These are phyloP conservation scores for Albugo laibachii DNA, from an alignment of 352 stramenopile species.

Conservation along the genomic window DNA sequence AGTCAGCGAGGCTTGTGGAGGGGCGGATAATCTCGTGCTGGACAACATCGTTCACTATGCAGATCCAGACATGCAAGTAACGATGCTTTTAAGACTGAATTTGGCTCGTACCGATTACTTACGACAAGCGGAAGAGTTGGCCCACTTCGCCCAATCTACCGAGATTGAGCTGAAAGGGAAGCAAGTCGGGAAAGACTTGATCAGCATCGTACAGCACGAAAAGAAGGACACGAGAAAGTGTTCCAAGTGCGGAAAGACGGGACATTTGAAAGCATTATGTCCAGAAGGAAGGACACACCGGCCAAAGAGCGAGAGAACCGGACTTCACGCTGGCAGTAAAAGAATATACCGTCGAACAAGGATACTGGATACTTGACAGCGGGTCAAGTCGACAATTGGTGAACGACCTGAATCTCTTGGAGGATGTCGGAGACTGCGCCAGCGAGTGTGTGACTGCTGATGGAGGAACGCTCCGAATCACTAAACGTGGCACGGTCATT, in stretches of 20 bases:
- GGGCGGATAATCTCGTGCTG: too few species aligned
- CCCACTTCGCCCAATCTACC: not conserved
- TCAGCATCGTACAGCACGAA: not conserved
- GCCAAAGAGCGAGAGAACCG: not conserved
- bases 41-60: too few species aligned
- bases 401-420: not conserved
- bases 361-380: not conserved
- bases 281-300: not conserved
- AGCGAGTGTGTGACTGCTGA: not conserved
- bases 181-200: not conserved
- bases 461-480: not conserved
- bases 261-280: not conserved
- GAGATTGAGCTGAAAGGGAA: not conserved
- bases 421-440: not conserved
- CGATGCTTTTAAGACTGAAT: too few species aligned
- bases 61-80: too few species aligned
- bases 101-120: too few species aligned
- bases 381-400: not conserved
- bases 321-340: not conserved
- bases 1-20: slow-evolving; percentile 1
- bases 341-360: not conserved
- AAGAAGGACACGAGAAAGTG: not conserved
- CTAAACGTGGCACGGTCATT: not conserved
- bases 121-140: too few species aligned
- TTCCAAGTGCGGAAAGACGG: not conserved